Base-by-base conservation (phyloP, 108 stramenopile species). In the Fistulifera pelliculosa region DNA sequence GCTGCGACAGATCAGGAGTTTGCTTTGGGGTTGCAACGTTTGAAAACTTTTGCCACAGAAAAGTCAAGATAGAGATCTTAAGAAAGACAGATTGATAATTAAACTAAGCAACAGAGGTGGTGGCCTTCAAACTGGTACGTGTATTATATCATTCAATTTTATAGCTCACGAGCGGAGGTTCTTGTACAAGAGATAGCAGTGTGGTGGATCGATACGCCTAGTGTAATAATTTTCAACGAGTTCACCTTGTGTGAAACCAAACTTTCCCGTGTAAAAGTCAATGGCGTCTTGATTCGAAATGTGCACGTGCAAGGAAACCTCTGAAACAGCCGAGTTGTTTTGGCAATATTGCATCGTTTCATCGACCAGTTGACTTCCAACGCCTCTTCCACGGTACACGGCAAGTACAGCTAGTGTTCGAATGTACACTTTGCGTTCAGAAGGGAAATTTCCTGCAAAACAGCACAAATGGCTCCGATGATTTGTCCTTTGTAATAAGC, bases 321-420 rank as follows among this genome's bases (percentile, higher is more conserved):
- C 93, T 0, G 52, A 42, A 2, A 40, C 47, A 1, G 48, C 17
- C 2, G n/a, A 10, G 4, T 27, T 1, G 17, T 57, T 52, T 1
- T 62, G 23, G 48, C 58, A 77, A 52, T 81, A 62, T 38, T 93
- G 87, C 27, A 98, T 42, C 31, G 95, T 68, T 17, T 79, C 76
- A 38, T 79, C 56, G 49, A 98, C 77, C 27, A 98, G 71, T 54
- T 93, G 83, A 23, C 85, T 74, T 16, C 98, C 98, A 52, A 98
- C 87, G 1, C 73, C 81, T 19, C 79, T 66, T 25, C 95, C 80
- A 35, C 98, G 77, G 62, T 94, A 97, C 27, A 94, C 77, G 2
- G 96, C 91, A 25, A 97, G 70, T 7, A 96, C 95, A n/a, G 85
- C 94, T 10, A 98, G 68, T 17, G 96, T 98, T 96, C 97, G 96